Evolutionary conservation across 1,284 basidiomycete species (phyloP).

Genomic region (Tilletia setariae): DNA sequence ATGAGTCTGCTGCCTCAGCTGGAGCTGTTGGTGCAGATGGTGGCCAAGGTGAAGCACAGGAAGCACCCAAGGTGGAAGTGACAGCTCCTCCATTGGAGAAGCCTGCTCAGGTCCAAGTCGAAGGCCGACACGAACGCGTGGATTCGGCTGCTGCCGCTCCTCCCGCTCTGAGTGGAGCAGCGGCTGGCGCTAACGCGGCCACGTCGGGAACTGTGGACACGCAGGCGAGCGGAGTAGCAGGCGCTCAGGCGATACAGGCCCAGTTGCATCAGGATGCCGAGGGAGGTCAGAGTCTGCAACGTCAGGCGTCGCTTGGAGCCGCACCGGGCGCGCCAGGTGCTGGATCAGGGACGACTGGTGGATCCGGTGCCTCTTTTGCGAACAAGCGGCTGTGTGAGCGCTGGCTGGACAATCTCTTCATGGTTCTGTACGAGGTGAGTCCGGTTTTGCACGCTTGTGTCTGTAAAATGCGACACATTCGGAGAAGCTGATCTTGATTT

Average conservation of each 20-base stretch:
- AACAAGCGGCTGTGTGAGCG: conserved; percentile 95
- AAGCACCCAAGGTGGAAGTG: conserved; percentile 23
- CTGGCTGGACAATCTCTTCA: conserved; percentile 97
- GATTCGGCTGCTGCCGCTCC: conserved; percentile 21
- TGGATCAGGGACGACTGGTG: conserved; percentile 53
- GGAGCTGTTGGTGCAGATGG: background rate
- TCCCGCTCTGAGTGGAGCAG: conserved; percentile 5
- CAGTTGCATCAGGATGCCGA: conserved; percentile 15
- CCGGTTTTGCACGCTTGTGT: background rate
- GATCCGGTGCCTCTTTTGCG: conserved; percentile 73
- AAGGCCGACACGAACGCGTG: conserved; percentile 36
- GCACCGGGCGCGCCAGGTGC: conserved; percentile 17
- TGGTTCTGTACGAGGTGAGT: conserved; percentile 90
- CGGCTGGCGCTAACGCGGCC: background rate
- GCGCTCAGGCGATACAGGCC: conserved; percentile 21
- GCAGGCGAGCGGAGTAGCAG: conserved; percentile 19
- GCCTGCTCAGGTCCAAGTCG: conserved; percentile 52
- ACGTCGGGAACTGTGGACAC: background rate
- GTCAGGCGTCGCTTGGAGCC: background rate
- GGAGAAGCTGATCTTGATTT: no score
- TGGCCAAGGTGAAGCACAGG: background rate
- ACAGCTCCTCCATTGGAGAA: conserved; percentile 54
- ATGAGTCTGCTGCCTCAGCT: background rate
- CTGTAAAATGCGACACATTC: background rate
- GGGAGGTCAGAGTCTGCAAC: conserved; percentile 12